Conservation (phyloP, 495 filamentous ascomycete genomes). For the Tuber brumale region DNA sequence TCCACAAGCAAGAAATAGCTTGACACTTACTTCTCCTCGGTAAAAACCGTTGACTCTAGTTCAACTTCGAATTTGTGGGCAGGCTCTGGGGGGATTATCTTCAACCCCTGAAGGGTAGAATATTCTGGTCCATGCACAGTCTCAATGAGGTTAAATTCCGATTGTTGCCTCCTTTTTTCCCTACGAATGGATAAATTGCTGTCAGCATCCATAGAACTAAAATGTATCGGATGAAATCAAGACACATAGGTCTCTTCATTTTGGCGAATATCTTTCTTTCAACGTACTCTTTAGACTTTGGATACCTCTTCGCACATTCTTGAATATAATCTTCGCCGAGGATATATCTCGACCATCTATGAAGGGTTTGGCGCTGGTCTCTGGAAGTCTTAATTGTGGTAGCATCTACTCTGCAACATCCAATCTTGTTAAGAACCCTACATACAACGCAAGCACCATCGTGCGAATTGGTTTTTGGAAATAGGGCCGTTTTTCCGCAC, state of each 20-base stretch:
- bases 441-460: background rate
- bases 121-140: constrained; percentile 68
- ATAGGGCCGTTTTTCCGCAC: background rate
- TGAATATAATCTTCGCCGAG: constrained; percentile 71
- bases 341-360: constrained; percentile 83
- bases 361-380: constrained; percentile 79
- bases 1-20: background rate
- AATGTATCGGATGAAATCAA: constrained; percentile 10
- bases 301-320: constrained; percentile 65
- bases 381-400: constrained; percentile 61
- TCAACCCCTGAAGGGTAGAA: constrained; percentile 47
- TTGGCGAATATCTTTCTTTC: background rate
- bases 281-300: constrained; percentile 65
- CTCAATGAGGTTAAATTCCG: constrained; percentile 64
- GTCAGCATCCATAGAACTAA: constrained; percentile 29
- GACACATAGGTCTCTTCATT: constrained; percentile 8
- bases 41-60: constrained; percentile 71
- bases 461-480: constrained; percentile 10
- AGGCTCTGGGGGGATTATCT: constrained; percentile 54
- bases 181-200: constrained; percentile 42
- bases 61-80: constrained; percentile 72
- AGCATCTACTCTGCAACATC: constrained; percentile 57
- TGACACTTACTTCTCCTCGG: constrained; percentile 69
- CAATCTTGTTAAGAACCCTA: constrained; percentile 18
- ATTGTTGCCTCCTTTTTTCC: constrained; percentile 65